Conservation (phyloP, 352 stramenopile species). For the Elongisporangium undulatum region DNA sequence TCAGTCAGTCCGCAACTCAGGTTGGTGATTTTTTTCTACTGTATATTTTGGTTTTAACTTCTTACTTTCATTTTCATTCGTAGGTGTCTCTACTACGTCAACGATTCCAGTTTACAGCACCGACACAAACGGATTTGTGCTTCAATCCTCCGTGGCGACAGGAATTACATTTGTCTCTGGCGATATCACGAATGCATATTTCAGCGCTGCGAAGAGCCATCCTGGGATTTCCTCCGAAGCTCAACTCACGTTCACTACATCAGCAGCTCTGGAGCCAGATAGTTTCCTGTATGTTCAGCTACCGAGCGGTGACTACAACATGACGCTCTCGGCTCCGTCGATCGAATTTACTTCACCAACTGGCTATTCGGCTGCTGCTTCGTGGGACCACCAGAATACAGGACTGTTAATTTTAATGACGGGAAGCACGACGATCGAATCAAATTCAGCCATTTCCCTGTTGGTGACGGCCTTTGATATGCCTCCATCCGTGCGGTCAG, state of each 20-base stretch:
- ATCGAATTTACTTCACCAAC: conserved; percentile 16
- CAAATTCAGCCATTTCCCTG: conserved; percentile 23
- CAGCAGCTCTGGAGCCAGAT: conserved; percentile 29
- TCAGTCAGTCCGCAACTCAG: conserved; percentile 28
- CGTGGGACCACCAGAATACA: conserved; percentile 26
- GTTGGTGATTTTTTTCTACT: conserved; percentile 5
- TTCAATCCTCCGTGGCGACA: conserved; percentile 21
- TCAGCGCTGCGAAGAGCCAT: conserved; percentile 28
- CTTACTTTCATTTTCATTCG: neutral
- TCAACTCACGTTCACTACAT: conserved; percentile 42
- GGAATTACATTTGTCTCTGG: conserved; percentile 31
- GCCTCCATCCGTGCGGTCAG: conserved; percentile 35
- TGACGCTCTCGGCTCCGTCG: conserved; percentile 14
- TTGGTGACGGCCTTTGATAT: conserved; percentile 36
- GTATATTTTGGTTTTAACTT: neutral
- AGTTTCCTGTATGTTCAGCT: conserved; percentile 37
- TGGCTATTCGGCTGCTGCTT: conserved; percentile 22
- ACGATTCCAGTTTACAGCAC: conserved; percentile 30
- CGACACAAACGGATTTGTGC: conserved; percentile 24
- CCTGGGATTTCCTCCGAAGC: conserved; percentile 40
- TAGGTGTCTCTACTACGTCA: conserved; percentile 27
- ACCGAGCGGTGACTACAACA: conserved; percentile 31
- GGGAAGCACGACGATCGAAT: conserved; percentile 18
- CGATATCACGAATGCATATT: conserved; percentile 20
- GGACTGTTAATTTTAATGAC: conserved; percentile 36